Conservation (phyloP, 2,329 filamentous ascomycete species). For the Penicillium sp. region DNA sequence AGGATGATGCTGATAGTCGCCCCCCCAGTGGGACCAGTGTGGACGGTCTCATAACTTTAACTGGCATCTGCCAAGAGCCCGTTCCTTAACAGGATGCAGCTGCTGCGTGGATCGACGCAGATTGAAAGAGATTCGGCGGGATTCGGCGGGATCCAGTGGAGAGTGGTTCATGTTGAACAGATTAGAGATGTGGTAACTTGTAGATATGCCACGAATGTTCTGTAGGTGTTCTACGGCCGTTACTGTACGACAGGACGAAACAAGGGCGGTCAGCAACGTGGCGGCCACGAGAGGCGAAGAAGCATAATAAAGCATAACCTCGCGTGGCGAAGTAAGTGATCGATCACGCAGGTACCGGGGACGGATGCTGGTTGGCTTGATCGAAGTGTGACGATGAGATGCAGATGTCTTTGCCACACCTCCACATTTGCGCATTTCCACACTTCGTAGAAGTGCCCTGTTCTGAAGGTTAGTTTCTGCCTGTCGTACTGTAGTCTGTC, state of each 20-base stretch:
- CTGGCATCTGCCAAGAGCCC: constrained; percentile 3
- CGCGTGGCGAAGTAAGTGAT: constrained; percentile 16
- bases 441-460: too few species aligned
- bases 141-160: neutral
- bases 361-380: constrained; percentile 1
- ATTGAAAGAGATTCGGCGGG: constrained; percentile 9
- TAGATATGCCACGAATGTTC: constrained; percentile 19
- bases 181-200: neutral
- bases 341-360: neutral
- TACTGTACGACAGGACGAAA: constrained; percentile 16
- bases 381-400: neutral
- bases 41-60: constrained; percentile 13
- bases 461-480: too few species aligned
- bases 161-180: neutral
- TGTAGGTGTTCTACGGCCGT: constrained; percentile 20
- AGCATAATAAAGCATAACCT: constrained; percentile 12
- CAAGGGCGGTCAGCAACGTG: constrained; percentile 34
- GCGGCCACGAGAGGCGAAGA: constrained; percentile 36
- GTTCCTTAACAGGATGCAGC: neutral
- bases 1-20: constrained; percentile 11
- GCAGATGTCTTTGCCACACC: too few species aligned
- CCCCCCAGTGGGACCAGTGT: constrained; percentile 4
- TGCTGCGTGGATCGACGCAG: neutral
- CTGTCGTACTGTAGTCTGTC: too few species aligned
- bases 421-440: too few species aligned